These are phyloP conservation scores for Aspergillus pseudoterreus DNA, from an alignment of 2,329 filamentous ascomycete genomes.

Conservation along the genomic window DNA sequence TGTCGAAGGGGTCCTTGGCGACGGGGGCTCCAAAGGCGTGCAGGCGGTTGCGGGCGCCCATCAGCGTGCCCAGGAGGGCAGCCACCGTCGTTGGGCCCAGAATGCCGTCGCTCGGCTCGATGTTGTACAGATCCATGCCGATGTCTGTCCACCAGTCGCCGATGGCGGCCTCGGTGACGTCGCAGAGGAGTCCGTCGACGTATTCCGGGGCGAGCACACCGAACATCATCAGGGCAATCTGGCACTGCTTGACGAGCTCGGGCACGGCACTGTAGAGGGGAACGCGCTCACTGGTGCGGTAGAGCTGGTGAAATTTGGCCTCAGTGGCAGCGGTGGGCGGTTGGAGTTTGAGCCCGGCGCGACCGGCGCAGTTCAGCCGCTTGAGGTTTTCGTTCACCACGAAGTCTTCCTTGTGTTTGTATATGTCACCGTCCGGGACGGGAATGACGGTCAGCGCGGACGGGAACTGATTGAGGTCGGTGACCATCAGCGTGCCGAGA, in stretches of 20 bases:
- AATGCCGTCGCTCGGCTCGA: slow-evolving; percentile 89
- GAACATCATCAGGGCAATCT: slow-evolving; percentile 83
- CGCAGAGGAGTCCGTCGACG: slow-evolving; percentile 86
- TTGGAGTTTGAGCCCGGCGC: slow-evolving; percentile 77
- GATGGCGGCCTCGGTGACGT: slow-evolving; percentile 84
- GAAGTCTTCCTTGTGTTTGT: slow-evolving; percentile 75
- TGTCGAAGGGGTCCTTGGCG: slow-evolving; percentile 86
- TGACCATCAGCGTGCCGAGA: slow-evolving; percentile 85
- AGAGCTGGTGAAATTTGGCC: slow-evolving; percentile 88
- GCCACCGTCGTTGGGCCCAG: slow-evolving; percentile 88
- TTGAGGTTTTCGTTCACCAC: slow-evolving; percentile 95
- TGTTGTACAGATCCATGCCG: slow-evolving; percentile 84
- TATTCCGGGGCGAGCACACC: slow-evolving; percentile 83
- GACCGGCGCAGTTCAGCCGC: slow-evolving; percentile 83
- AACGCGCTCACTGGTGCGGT: slow-evolving; percentile 79
- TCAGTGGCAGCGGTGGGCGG: slow-evolving; percentile 76
- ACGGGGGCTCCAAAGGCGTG: slow-evolving; percentile 81
- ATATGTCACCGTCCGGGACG: slow-evolving; percentile 81
- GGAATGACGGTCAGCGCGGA: slow-evolving; percentile 89
- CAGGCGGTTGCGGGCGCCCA: slow-evolving; percentile 85
- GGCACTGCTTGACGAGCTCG: slow-evolving; percentile 87
- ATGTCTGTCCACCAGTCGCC: slow-evolving; percentile 96
- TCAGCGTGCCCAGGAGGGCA: slow-evolving; percentile 78
- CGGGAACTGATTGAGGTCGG: slow-evolving; percentile 87
- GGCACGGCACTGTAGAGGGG: slow-evolving; percentile 73